Evolutionary conservation across 352 stramenopile genomes (phyloP).

Genomic region (Globisporangium okanoganense): DNA sequence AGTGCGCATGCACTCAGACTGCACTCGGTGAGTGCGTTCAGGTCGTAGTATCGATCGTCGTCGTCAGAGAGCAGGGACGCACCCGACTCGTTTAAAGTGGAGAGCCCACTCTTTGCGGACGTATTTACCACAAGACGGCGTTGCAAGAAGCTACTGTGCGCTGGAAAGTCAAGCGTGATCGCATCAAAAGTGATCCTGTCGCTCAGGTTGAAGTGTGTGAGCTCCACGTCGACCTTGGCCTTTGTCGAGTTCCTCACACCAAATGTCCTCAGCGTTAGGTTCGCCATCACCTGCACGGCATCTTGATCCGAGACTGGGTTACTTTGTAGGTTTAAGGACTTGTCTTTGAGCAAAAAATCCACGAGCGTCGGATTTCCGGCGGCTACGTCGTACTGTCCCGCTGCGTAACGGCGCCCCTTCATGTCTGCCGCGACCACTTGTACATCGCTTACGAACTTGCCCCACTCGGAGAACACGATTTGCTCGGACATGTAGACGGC

Average conservation of each 20-base stretch:
- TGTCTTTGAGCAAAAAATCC: background rate
- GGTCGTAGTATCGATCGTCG: slow-evolving; percentile 4
- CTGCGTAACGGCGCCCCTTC: background rate
- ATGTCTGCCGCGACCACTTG: background rate
- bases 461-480: background rate
- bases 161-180: slow-evolving; percentile 6
- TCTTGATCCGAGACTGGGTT: background rate
- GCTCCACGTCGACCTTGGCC: background rate
- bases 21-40: background rate
- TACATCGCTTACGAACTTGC: background rate
- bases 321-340: too few species aligned
- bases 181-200: slow-evolving; percentile 3
- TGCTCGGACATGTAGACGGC: background rate
- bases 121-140: background rate
- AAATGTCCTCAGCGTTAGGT: background rate
- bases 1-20: slow-evolving; percentile 1
- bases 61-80: background rate
- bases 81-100: background rate
- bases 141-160: slow-evolving; percentile 1
- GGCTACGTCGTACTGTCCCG: too few species aligned
- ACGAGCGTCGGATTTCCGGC: too few species aligned
- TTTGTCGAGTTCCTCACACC: background rate
- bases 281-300: background rate
- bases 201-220: slow-evolving; percentile 4
- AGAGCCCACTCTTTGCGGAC: background rate